Conservation (phyloP, 2,329 filamentous ascomycete genomes). For the Fusarium tuaranense region DNA sequence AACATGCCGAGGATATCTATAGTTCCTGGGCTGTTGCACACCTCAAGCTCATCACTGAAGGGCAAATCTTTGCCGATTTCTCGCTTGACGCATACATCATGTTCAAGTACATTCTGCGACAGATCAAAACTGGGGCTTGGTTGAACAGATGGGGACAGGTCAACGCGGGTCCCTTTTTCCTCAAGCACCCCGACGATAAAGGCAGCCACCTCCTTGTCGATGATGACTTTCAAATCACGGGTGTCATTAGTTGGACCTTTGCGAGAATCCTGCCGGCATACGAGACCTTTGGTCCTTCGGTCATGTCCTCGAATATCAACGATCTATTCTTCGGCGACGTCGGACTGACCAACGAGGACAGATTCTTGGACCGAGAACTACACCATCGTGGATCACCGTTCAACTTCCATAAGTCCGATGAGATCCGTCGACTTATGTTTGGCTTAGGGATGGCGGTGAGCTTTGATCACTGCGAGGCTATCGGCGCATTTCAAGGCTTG, state of each 20-base stretch:
- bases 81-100: slow-evolving; percentile 46
- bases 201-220: slow-evolving; percentile 59
- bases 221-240: slow-evolving; percentile 55
- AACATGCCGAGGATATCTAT: slow-evolving; percentile 26
- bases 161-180: slow-evolving; percentile 48
- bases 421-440: slow-evolving; percentile 37
- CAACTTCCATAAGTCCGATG: slow-evolving; percentile 31
- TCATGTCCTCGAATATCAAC: slow-evolving; percentile 2
- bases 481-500: slow-evolving; percentile 24
- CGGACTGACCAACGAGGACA: slow-evolving; percentile 12
- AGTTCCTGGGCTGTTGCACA: slow-evolving; percentile 33
- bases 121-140: slow-evolving; percentile 2
- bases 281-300: slow-evolving; percentile 21
- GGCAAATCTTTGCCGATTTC: slow-evolving; percentile 44
- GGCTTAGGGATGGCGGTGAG: slow-evolving; percentile 30
- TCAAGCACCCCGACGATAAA: slow-evolving; percentile 61
- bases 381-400: slow-evolving; percentile 4
- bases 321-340: slow-evolving; percentile 5
- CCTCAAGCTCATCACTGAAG: slow-evolving; percentile 42
- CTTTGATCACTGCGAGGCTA: slow-evolving; percentile 11
- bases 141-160: background rate
- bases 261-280: slow-evolving; percentile 18
- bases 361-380: slow-evolving; percentile 4
- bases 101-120: slow-evolving; percentile 51
- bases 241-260: slow-evolving; percentile 37